phyloP scores from a whole-genome alignment of 2,329 filamentous ascomycete species.

The Fusarium cyanostomum region DNA sequence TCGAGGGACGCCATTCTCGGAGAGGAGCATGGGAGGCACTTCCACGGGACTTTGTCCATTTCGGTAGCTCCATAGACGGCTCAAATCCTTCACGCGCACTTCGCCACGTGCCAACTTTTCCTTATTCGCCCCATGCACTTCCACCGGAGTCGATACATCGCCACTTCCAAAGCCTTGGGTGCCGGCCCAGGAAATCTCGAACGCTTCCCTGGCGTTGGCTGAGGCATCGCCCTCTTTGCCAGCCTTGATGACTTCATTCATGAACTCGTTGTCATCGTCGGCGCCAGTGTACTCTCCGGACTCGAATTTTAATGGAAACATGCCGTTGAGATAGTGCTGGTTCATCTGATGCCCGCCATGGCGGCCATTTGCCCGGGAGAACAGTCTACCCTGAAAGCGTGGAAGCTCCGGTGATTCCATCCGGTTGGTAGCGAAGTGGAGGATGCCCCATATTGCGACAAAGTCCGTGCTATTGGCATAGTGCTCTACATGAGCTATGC shows the following conservation, averaged over 20 bases:
- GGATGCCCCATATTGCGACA: constrained; percentile 77
- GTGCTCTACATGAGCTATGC: constrained; percentile 79
- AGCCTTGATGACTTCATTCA: constrained; percentile 65
- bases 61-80: constrained; percentile 69
- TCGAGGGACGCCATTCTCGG: constrained; percentile 51
- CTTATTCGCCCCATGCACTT: constrained; percentile 48
- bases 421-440: constrained; percentile 68
- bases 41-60: constrained; percentile 65
- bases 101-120: constrained; percentile 42
- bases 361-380: constrained; percentile 59
- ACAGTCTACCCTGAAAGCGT: constrained; percentile 70
- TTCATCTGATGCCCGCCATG: constrained; percentile 66
- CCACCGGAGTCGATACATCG: constrained; percentile 49
- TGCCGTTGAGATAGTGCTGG: constrained; percentile 70
- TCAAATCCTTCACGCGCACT: constrained; percentile 68
- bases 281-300: constrained; percentile 55
- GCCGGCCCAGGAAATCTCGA: constrained; percentile 59
- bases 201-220: constrained; percentile 56
- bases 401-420: constrained; percentile 58
- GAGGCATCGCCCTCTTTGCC: constrained; percentile 56
- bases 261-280: constrained; percentile 65
- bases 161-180: constrained; percentile 50
- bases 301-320: constrained; percentile 62
- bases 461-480: constrained; percentile 80
- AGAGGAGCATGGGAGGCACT: constrained; percentile 48